phyloP scores from a whole-genome alignment of 169 alveolate genomes.

The Cryptosporidium parvum region DNA sequence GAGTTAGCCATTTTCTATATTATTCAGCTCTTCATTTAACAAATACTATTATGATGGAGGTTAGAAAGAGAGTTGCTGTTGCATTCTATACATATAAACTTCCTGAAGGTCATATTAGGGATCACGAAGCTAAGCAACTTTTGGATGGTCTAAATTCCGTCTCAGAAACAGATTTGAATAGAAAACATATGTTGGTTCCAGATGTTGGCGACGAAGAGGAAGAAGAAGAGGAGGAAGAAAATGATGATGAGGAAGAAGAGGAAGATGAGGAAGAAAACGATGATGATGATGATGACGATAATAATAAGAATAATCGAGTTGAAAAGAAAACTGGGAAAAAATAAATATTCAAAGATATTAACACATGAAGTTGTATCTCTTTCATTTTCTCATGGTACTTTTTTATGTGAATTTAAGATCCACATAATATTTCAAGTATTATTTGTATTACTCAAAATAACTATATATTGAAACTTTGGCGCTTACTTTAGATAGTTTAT shows the following conservation, averaged over 20 bases:
- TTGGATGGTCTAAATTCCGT: slow-evolving; percentile 67
- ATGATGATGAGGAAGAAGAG: slow-evolving; percentile 34
- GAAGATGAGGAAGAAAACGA: neutral
- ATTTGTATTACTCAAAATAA: too few species aligned
- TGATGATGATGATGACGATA: neutral
- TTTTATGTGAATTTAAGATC: neutral
- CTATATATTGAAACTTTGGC: neutral
- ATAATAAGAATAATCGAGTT: neutral
- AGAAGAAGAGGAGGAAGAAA: slow-evolving; percentile 36
- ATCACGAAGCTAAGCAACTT: slow-evolving; percentile 66
- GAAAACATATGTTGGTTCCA: slow-evolving; percentile 71
- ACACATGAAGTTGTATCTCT: too few species aligned
- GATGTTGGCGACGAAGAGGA: slow-evolving; percentile 75
- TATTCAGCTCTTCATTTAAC: slow-evolving; percentile 71
- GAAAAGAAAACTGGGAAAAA: neutral
- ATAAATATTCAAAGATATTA: too few species aligned
- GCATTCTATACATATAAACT: slow-evolving; percentile 61
- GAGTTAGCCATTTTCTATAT: slow-evolving; percentile 37
- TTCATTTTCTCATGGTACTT: too few species aligned
- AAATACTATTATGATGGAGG: slow-evolving; percentile 52
- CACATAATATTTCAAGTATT: neutral
- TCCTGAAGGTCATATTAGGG: slow-evolving; percentile 72
- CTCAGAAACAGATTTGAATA: slow-evolving; percentile 44
- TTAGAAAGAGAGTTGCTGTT: slow-evolving; percentile 61
- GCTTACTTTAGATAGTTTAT: too few species aligned